A percentile compares a stretch with the other conserved stretches of the same genome.
phyloP scores from a whole-genome alignment of 257 asterid species.

The Paulownia fortunei region DNA sequence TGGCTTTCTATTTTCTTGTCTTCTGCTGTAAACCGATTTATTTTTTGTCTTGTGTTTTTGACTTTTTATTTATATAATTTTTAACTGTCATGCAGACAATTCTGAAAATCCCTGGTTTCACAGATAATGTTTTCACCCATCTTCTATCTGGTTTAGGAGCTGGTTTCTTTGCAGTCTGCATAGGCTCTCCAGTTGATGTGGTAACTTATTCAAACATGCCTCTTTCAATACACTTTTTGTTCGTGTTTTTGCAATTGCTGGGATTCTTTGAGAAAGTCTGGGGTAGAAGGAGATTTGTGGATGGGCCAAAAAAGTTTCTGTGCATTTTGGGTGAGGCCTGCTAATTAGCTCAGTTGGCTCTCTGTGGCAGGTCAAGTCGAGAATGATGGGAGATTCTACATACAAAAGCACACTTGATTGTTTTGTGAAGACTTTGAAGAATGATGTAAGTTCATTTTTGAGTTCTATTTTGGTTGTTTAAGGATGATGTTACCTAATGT shows the following conservation, averaged over 20 bases:
- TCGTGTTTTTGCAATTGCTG: not conserved
- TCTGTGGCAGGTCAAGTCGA: conserved; percentile 81
- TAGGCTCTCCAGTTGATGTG: conserved; percentile 99
- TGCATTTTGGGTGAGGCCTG: conserved; percentile 8
- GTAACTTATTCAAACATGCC: conserved; percentile 43
- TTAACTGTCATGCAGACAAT: conserved; percentile 57
- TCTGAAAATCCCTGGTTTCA: conserved; percentile 93
- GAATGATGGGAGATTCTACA: conserved; percentile 97
- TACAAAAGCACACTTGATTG: conserved; percentile 92
- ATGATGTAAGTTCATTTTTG: conserved; percentile 68
- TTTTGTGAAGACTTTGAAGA: conserved; percentile 90
- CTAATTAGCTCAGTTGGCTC: conserved; percentile 30
- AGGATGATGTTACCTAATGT: not conserved
- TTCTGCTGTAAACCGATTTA: conserved; percentile 15
- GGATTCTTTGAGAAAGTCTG: not conserved
- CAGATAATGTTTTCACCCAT: conserved; percentile 92
- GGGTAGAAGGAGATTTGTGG: not conserved
- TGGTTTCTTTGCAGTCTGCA: conserved; percentile 96
- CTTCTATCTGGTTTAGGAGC: conserved; percentile 94
- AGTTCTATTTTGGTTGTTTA: conserved; percentile 2
- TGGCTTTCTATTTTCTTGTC: conserved; percentile 15
- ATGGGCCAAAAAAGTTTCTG: not conserved
- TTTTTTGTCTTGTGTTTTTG: conserved; percentile 24
- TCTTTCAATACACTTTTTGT: not conserved
- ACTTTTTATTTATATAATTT: not conserved